Percentiles rank a stretch among this genome's conserved stretches.
phyloP scores from a whole-genome alignment of 2,329 filamentous ascomycete genomes.

The Neofusicoccum ribis region DNA sequence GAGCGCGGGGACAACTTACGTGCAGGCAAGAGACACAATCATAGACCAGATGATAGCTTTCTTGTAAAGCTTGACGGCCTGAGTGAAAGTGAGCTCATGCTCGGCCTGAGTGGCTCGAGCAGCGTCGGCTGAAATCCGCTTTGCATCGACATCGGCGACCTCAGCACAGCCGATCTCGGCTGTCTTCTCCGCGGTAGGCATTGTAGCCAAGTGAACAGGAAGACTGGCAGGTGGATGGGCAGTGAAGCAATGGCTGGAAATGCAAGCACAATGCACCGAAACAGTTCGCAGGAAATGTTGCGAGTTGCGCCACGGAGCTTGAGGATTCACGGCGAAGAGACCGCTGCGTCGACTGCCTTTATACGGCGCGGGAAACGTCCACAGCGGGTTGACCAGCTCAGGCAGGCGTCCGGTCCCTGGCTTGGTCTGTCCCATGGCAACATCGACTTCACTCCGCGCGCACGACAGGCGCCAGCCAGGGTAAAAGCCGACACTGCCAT shows the following conservation, averaged over 20 bases:
- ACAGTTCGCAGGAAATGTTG: too few relatives aligned
- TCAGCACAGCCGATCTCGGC: not conserved
- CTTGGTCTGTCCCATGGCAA: too few relatives aligned
- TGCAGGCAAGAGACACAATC: slow-evolving; percentile 69
- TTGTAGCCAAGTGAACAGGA: too few relatives aligned
- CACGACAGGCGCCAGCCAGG: not conserved
- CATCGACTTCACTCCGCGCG: not conserved
- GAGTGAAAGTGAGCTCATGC: not conserved
- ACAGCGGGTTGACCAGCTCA: too few relatives aligned
- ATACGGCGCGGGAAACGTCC: too few relatives aligned
- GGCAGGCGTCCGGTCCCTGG: too few relatives aligned
- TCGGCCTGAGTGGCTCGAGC: not conserved
- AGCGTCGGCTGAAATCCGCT: not conserved
- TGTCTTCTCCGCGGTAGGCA: not conserved
- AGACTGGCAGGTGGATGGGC: too few relatives aligned
- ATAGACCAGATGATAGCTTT: slow-evolving; percentile 83
- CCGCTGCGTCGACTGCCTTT: too few relatives aligned
- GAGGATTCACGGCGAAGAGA: too few relatives aligned
- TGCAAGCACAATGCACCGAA: too few relatives aligned
- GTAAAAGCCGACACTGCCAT: not conserved
- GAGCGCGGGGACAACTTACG: not conserved
- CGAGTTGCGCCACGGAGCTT: too few relatives aligned
- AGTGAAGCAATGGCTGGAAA: too few relatives aligned
- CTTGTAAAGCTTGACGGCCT: slow-evolving; percentile 57
- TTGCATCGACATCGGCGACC: not conserved